phyloP scores from a whole-genome alignment of 345 rosid species.

The Moricandia moricandioides region DNA sequence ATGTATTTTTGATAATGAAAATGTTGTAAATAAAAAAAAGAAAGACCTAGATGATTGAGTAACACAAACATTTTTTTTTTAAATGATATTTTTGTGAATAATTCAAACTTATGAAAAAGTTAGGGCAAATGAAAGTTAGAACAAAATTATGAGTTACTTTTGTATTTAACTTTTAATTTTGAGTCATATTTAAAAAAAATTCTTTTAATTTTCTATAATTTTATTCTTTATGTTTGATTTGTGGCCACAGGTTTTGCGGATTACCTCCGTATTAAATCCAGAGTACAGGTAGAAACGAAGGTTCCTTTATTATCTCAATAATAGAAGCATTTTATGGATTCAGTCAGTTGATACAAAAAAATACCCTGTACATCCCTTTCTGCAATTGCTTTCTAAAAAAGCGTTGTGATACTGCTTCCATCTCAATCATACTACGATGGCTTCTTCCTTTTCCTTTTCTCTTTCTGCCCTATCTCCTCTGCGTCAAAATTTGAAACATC shows the following conservation, averaged over 20 bases:
- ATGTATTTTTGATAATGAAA: too few species aligned
- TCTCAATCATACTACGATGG: not conserved
- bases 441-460: not conserved
- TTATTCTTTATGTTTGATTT: not conserved
- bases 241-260: not conserved
- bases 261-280: not conserved
- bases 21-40: too few species aligned
- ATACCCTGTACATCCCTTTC: not conserved
- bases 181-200: too few species aligned
- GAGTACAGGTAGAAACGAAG: not conserved
- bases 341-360: not conserved
- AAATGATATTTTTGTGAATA: too few species aligned
- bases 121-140: too few species aligned
- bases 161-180: too few species aligned
- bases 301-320: not conserved
- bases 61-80: too few species aligned
- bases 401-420: not conserved
- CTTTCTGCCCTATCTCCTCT: not conserved
- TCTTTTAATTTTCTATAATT: too few species aligned
- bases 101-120: too few species aligned
- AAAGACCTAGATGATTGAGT: too few species aligned
- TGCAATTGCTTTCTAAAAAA: not conserved
- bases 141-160: too few species aligned
- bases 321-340: not conserved
- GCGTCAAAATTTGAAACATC: not conserved